Conservation (phyloP, 1,139 yeast species). For the Scheffersomyces stambukii region DNA sequence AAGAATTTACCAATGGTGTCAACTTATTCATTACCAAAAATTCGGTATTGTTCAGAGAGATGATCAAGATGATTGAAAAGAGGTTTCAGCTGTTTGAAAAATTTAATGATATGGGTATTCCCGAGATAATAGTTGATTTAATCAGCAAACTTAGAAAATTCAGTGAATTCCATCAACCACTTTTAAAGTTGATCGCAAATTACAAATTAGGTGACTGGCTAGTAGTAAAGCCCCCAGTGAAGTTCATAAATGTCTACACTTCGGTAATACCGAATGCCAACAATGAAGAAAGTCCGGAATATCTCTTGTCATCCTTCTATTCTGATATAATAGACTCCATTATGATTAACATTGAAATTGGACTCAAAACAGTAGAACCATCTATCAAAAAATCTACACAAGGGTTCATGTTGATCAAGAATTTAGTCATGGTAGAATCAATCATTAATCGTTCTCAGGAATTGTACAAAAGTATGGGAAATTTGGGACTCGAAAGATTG, state of each 20-base stretch:
- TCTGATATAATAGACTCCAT: slow-evolving; percentile 76
- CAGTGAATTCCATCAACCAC: slow-evolving; percentile 58
- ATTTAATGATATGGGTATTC: slow-evolving; percentile 55
- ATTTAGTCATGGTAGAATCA: slow-evolving; percentile 71
- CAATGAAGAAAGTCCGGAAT: slow-evolving; percentile 40
- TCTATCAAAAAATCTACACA: slow-evolving; percentile 41
- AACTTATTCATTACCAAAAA: slow-evolving; percentile 16
- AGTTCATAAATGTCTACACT: slow-evolving; percentile 47
- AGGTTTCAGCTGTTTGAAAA: slow-evolving; percentile 41
- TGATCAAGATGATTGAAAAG: slow-evolving; percentile 51
- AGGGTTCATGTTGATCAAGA: slow-evolving; percentile 72
- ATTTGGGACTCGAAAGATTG: slow-evolving; percentile 62
- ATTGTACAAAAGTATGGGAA: slow-evolving; percentile 53
- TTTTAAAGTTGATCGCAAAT: slow-evolving; percentile 46
- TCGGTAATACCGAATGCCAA: slow-evolving; percentile 38
- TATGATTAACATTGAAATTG: slow-evolving; percentile 53
- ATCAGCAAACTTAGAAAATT: slow-evolving; percentile 59
- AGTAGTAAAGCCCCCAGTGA: slow-evolving; percentile 48
- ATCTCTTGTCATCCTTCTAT: slow-evolving; percentile 57
- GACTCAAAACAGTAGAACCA: slow-evolving; percentile 31
- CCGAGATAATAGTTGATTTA: slow-evolving; percentile 65
- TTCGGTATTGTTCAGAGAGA: slow-evolving; percentile 50
- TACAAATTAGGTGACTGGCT: slow-evolving; percentile 69
- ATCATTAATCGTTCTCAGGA: slow-evolving; percentile 57
- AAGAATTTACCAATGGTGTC: slow-evolving; percentile 12